Conservation (phyloP, 1,284 basidiomycete genomes). For the Apiotrichum gamsii region DNA sequence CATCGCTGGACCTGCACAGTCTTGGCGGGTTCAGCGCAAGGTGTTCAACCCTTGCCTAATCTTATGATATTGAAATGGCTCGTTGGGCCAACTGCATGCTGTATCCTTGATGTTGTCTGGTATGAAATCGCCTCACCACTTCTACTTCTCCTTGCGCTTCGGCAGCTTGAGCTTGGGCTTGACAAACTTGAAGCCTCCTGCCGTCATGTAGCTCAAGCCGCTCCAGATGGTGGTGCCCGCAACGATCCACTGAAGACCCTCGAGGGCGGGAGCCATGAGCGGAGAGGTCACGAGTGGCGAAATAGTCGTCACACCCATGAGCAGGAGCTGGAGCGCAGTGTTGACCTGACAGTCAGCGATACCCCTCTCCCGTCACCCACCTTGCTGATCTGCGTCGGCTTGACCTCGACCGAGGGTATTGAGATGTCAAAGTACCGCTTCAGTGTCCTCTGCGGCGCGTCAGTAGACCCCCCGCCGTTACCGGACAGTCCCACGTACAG, state of each 20-base stretch:
- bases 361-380: constrained; percentile 46
- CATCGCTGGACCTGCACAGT: too few relatives aligned
- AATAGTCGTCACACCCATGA: constrained; percentile 84
- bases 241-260: constrained; percentile 68
- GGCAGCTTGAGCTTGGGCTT: constrained; percentile 9
- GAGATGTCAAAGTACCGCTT: constrained; percentile 90
- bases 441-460: constrained; percentile 68
- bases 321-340: constrained; percentile 79
- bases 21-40: not conserved
- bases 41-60: not conserved
- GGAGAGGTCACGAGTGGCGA: constrained; percentile 65
- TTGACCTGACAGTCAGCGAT: constrained; percentile 61
- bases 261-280: constrained; percentile 56
- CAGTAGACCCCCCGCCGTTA: not conserved
- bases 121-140: too few relatives aligned
- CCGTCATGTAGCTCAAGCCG: constrained; percentile 80
- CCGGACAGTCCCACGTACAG: constrained; percentile 52
- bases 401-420: constrained; percentile 87
- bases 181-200: constrained; percentile 59
- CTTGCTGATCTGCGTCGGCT: constrained; percentile 84
- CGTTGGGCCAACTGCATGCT: too few relatives aligned
- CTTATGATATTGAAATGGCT: too few relatives aligned
- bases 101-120: too few relatives aligned
- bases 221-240: constrained; percentile 87
- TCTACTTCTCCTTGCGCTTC: constrained; percentile 2